These are phyloP conservation scores for Podospora conica DNA, from an alignment of 495 filamentous ascomycete genomes.

Conservation along the genomic window DNA sequence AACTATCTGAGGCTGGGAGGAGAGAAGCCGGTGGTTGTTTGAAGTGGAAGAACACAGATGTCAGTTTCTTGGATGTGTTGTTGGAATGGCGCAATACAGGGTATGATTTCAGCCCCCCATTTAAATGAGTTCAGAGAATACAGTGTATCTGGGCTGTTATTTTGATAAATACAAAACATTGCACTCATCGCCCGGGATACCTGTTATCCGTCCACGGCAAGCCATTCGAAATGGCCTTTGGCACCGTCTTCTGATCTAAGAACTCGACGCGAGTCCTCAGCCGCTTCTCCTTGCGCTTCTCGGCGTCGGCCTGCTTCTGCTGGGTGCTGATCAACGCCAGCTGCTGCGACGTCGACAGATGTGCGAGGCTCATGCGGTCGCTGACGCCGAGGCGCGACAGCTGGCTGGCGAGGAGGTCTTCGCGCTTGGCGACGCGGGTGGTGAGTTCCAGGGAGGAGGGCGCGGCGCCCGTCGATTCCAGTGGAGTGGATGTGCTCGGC, in stretches of 20 bases:
- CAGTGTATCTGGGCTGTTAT: too few relatives aligned
- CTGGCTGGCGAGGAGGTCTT: neutral
- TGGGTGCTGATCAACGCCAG: slow-evolving; percentile 21
- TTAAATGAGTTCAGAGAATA: too few relatives aligned
- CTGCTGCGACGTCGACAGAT: slow-evolving; percentile 21
- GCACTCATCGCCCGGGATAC: neutral
- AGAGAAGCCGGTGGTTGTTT: slow-evolving; percentile 2
- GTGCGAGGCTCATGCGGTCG: slow-evolving; percentile 20
- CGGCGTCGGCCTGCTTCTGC: slow-evolving; percentile 15
- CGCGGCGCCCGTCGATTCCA: neutral
- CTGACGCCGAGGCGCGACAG: slow-evolving; percentile 17
- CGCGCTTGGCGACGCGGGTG: neutral
- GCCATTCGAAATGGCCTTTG: neutral
- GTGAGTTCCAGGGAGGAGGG: neutral
- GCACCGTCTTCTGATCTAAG: slow-evolving; percentile 11
- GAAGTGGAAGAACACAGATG: neutral
- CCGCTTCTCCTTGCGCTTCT: slow-evolving; percentile 6
- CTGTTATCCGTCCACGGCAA: neutral
- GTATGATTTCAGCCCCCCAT: too few relatives aligned
- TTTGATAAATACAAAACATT: too few relatives aligned
- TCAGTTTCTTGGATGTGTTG: too few relatives aligned
- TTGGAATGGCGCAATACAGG: too few relatives aligned
- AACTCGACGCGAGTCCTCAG: slow-evolving; percentile 6
- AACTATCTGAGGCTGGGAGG: slow-evolving; percentile 48
- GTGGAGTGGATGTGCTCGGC: slow-evolving; percentile 11